Evolutionary conservation across 495 filamentous ascomycete genomes (phyloP).

Genomic region (Glonium stellatum): DNA sequence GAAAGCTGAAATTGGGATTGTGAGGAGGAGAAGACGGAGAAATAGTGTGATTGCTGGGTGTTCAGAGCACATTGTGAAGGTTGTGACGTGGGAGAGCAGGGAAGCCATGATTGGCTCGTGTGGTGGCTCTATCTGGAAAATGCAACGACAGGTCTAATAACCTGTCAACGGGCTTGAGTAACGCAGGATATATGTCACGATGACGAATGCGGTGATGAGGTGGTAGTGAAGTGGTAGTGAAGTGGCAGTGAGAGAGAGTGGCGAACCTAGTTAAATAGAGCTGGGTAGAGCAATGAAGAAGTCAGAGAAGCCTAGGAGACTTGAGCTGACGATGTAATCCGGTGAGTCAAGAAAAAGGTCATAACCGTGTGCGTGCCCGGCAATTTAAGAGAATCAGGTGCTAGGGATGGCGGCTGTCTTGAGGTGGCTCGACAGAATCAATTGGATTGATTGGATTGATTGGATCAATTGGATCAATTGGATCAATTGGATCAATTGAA

Average conservation of each 20-base stretch:
- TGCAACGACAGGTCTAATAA: background rate
- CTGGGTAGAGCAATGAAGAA: background rate
- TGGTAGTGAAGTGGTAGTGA: background rate
- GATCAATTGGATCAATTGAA: background rate
- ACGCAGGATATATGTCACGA: background rate
- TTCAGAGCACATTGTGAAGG: background rate
- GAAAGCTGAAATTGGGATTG: slow-evolving; percentile 42
- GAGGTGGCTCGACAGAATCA: too few relatives aligned
- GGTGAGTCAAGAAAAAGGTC: background rate
- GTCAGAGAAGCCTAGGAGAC: background rate
- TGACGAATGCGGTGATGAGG: too few relatives aligned
- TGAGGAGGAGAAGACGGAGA: slow-evolving; percentile 10
- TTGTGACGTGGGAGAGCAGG: background rate
- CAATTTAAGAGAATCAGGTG: background rate
- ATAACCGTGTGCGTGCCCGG: background rate
- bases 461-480: background rate
- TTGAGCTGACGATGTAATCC: background rate
- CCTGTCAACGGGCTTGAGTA: background rate
- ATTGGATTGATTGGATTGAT: background rate
- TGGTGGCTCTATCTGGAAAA: background rate
- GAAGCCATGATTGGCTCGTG: background rate
- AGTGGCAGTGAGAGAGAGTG: background rate
- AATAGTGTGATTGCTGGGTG: slow-evolving; percentile 4
- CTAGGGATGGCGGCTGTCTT: background rate
- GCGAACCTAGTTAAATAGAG: background rate